These are phyloP conservation scores for Fusarium sp. DNA, from an alignment of 2,329 filamentous ascomycete genomes.

Conservation along the genomic window DNA sequence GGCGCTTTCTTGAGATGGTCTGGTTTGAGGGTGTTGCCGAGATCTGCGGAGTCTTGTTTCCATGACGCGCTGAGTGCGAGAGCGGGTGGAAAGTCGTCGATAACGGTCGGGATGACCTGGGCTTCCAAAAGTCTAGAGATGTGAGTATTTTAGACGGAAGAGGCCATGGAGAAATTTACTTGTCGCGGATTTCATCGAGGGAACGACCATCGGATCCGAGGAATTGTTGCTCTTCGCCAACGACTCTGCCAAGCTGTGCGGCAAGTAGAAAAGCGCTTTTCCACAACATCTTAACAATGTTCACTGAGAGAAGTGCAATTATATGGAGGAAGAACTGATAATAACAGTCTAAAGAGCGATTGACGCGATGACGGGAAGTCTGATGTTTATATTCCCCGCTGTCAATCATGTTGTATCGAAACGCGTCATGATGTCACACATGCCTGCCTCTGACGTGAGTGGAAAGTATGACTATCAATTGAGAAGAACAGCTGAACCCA, in stretches of 20 bases:
- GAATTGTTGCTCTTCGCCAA: not conserved
- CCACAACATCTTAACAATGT: too few relatives aligned
- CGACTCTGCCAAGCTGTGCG: not conserved
- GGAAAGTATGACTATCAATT: not conserved
- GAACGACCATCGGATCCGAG: not conserved
- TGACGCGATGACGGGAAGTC: not conserved
- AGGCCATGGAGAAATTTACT: too few relatives aligned
- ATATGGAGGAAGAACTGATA: too few relatives aligned
- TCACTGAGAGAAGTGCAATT: too few relatives aligned
- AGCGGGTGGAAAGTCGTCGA: conserved; percentile 36
- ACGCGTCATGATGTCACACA: conserved; percentile 30
- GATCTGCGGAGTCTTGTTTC: conserved; percentile 22
- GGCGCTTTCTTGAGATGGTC: conserved; percentile 7
- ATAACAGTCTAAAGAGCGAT: fast-evolving
- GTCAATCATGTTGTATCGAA: not conserved
- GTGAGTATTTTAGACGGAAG: not conserved
- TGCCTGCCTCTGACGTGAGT: conserved; percentile 15
- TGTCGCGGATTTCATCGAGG: conserved; percentile 15
- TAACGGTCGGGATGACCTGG: conserved; percentile 33
- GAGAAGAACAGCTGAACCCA: not conserved
- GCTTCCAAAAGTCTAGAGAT: conserved; percentile 4
- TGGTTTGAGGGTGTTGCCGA: conserved; percentile 33
- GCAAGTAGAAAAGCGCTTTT: not conserved
- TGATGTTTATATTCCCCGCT: conserved; percentile 13
- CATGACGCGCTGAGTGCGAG: conserved; percentile 25